phyloP scores from a whole-genome alignment of 2,329 filamentous ascomycete species.

The Fusarium sp. region DNA sequence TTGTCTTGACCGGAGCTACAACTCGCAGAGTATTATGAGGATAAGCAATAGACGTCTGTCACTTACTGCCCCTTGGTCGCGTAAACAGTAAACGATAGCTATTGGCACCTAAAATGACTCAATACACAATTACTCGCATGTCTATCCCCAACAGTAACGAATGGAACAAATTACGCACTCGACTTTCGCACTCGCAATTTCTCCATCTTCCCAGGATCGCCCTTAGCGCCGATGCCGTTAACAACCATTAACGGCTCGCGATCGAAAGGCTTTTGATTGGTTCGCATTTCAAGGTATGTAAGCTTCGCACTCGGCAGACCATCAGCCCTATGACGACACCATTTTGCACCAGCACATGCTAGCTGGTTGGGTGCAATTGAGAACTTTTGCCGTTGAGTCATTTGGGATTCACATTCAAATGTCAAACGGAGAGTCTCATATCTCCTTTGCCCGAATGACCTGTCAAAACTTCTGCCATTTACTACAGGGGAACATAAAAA shows the following conservation, averaged over 20 bases:
- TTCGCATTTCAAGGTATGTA: not conserved
- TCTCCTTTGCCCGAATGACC: no score
- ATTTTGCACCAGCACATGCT: not conserved
- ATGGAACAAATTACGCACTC: not conserved
- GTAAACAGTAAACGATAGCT: not conserved
- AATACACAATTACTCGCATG: no score
- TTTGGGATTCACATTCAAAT: no score
- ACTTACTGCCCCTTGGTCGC: no score
- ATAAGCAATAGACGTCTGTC: no score
- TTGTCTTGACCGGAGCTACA: not conserved
- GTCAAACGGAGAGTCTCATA: no score
- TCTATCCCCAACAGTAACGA: rapidly evolving
- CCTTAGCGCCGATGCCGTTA: conserved; percentile 4
- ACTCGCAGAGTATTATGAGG: no score
- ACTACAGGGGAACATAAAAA: no score
- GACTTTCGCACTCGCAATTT: conserved; percentile 1
- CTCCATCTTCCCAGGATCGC: not conserved
- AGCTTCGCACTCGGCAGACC: conserved; percentile 18
- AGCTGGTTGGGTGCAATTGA: no score
- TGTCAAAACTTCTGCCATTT: no score
- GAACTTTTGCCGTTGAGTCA: no score
- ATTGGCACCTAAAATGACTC: no score
- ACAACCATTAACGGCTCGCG: not conserved
- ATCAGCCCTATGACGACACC: conserved; percentile 25
- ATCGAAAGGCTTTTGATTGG: conserved; percentile 3